These are phyloP conservation scores for Diaporthe batatas DNA, from an alignment of 2,329 filamentous ascomycete genomes.

Conservation along the genomic window DNA sequence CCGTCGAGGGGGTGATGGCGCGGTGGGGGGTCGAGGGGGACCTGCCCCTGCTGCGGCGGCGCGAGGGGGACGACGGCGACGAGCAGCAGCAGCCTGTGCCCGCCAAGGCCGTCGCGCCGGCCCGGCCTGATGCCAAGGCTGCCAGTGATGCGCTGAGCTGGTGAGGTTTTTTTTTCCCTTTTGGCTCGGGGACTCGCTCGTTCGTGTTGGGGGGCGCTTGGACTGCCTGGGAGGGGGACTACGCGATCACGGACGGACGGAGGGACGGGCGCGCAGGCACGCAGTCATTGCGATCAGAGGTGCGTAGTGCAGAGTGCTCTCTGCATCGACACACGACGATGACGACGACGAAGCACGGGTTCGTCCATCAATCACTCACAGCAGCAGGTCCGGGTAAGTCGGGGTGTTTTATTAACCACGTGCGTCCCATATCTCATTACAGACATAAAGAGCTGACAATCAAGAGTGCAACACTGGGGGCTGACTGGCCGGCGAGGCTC, in stretches of 20 bases:
- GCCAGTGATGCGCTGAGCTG: slow-evolving; percentile 46
- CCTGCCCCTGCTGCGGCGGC: slow-evolving; percentile 39
- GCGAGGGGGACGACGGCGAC: slow-evolving; percentile 35
- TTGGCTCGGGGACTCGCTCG: neutral
- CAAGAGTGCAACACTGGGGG: too few relatives aligned
- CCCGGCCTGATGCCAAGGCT: slow-evolving; percentile 36
- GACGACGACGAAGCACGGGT: neutral
- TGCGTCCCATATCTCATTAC: neutral
- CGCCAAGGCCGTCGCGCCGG: slow-evolving; percentile 36
- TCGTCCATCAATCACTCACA: neutral
- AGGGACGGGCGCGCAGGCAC: too few relatives aligned
- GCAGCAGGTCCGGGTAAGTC: slow-evolving; percentile 5
- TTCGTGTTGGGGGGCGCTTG: too few relatives aligned
- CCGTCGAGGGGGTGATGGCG: slow-evolving; percentile 57
- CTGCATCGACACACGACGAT: neutral
- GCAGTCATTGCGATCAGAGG: neutral
- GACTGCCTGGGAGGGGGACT: neutral
- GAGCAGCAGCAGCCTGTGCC: slow-evolving; percentile 36
- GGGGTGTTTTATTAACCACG: neutral
- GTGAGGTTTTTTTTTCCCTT: too few relatives aligned
- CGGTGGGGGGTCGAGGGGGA: slow-evolving; percentile 50
- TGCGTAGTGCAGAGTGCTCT: neutral
- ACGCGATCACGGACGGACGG: neutral
- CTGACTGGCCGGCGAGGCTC: neutral
- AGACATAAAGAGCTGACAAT: neutral